These are phyloP conservation scores for Mycena rosella DNA, from an alignment of 768 basidiomycete species.

Conservation along the genomic window DNA sequence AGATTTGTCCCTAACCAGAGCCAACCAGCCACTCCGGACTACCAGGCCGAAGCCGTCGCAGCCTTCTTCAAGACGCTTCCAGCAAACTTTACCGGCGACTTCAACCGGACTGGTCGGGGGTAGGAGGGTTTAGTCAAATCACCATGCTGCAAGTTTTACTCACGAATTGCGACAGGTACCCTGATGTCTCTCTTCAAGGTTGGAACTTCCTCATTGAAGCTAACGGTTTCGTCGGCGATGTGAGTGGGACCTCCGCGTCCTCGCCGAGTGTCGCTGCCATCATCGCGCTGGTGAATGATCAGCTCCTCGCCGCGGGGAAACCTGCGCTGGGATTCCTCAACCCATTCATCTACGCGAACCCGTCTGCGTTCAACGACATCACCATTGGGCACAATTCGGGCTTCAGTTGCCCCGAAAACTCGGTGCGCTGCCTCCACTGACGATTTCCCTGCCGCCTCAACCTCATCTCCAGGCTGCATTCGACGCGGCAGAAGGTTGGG, in stretches of 20 bases:
- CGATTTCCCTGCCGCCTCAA: not conserved
- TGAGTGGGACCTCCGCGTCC: constrained; percentile 59
- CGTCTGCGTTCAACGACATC: constrained; percentile 20
- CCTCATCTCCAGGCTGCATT: constrained; percentile 14
- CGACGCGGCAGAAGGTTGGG: constrained; percentile 21
- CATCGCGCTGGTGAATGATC: constrained; percentile 59
- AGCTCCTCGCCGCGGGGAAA: constrained; percentile 46
- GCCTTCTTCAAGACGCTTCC: constrained; percentile 43
- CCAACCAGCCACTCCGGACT: constrained; percentile 35
- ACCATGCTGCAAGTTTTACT: no score
- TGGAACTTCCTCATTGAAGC: constrained; percentile 22
- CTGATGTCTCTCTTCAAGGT: constrained; percentile 35
- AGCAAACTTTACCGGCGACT: constrained; percentile 23
- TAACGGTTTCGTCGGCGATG: constrained; percentile 8
- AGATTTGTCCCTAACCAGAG: no score
- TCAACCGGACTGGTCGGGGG: constrained; percentile 34
- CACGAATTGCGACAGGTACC: constrained; percentile 18
- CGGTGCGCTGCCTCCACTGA: constrained; percentile 5
- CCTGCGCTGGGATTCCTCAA: constrained; percentile 44
- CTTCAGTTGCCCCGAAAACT: constrained; percentile 1
- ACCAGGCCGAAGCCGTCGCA: constrained; percentile 46
- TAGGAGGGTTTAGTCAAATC: no score
- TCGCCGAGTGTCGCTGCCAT: constrained; percentile 59
- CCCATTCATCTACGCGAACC: constrained; percentile 21
- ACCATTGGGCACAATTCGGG: constrained; percentile 26